phyloP scores from a whole-genome alignment of 257 asterid species.

The Penstemon barbatus region DNA sequence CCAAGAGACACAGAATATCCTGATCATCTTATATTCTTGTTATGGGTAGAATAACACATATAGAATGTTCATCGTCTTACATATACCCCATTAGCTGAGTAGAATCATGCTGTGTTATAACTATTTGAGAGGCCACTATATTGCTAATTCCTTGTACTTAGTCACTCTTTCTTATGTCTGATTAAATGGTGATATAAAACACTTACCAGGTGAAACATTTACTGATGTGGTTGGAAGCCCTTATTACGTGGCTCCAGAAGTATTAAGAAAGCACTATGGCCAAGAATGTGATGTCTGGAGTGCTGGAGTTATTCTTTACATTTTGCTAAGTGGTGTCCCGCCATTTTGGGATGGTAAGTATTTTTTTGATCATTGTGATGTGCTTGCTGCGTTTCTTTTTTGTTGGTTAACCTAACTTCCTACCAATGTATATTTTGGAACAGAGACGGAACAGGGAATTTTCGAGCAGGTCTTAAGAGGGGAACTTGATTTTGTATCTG shows the following conservation, averaged over 20 bases:
- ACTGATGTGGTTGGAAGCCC: constrained; percentile 72
- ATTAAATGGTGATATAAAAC: constrained; percentile 25
- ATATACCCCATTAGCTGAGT: not conserved
- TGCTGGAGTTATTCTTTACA: constrained; percentile 55
- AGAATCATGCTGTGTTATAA: not conserved
- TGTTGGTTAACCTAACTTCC: no score
- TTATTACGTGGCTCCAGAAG: constrained; percentile 71
- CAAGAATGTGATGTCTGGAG: constrained; percentile 75
- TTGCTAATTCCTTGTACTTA: constrained; percentile 1
- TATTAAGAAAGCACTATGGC: constrained; percentile 53
- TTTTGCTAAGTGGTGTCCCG: constrained; percentile 44
- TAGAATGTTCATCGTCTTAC: not conserved
- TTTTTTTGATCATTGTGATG: not conserved
- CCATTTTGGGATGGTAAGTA: constrained; percentile 69
- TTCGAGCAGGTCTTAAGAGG: constrained; percentile 64
- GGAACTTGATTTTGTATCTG: constrained; percentile 62
- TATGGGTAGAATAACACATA: not conserved
- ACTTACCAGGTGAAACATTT: constrained; percentile 50
- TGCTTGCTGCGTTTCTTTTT: not conserved
- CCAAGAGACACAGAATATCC: not conserved
- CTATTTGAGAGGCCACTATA: not conserved
- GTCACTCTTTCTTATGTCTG: constrained; percentile 8
- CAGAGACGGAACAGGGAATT: constrained; percentile 71
- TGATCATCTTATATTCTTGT: not conserved
- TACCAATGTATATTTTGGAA: constrained; percentile 20